Conservation (phyloP, 2,329 filamentous ascomycete species). For the Colletotrichum caudatum region DNA sequence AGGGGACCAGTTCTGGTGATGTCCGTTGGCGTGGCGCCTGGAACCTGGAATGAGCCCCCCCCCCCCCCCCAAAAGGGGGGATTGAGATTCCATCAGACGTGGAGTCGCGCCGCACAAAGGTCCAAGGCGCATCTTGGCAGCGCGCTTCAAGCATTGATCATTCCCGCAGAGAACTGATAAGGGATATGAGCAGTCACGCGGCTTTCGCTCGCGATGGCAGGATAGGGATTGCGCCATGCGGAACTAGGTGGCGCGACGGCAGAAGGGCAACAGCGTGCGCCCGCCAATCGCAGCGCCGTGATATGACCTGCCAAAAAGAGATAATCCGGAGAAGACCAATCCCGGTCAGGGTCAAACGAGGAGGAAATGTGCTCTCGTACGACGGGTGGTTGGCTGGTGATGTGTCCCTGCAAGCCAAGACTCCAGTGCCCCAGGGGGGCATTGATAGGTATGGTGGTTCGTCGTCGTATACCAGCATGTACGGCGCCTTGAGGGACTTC, state of each 20-base stretch:
- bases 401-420: conserved; percentile 21
- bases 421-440: conserved; percentile 8
- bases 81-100: background rate
- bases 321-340: conserved; percentile 25
- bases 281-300: conserved; percentile 1
- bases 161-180: background rate
- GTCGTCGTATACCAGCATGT: background rate
- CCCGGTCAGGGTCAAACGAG: conserved; percentile 7
- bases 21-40: background rate
- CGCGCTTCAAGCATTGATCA: background rate
- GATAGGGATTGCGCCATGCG: conserved; percentile 21
- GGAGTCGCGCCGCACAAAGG: conserved; percentile 29
- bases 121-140: conserved; percentile 29
- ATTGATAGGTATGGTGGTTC: background rate
- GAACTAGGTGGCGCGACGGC: background rate
- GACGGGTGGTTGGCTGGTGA: conserved; percentile 1
- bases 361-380: conserved; percentile 12
- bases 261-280: background rate
- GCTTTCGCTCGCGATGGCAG: background rate
- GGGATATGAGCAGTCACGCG: conserved; percentile 15
- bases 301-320: conserved; percentile 35
- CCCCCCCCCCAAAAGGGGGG: background rate
- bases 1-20: background rate
- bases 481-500: background rate
- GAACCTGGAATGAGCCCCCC: background rate